phyloP scores from a whole-genome alignment of 345 rosid genomes.

The Eutrema japonicum region DNA sequence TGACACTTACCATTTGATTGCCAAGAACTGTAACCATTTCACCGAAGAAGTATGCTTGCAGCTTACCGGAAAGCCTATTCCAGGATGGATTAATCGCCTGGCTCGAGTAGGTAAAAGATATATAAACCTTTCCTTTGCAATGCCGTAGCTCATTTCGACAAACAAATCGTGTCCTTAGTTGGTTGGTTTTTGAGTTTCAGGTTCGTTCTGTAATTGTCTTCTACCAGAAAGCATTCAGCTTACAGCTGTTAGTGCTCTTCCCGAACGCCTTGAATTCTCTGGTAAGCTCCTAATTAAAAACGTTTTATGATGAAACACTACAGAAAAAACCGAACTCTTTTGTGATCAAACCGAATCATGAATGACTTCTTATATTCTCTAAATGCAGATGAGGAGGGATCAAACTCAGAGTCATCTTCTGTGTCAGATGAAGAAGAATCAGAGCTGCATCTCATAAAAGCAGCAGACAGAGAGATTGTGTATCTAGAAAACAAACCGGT shows the following conservation, averaged over 20 bases:
- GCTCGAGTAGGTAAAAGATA: slow-evolving; percentile 69
- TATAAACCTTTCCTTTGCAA: neutral
- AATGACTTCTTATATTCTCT: slow-evolving; percentile 4
- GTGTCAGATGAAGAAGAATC: slow-evolving; percentile 58
- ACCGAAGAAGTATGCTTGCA: slow-evolving; percentile 72
- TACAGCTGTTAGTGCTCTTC: slow-evolving; percentile 74
- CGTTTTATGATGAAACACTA: neutral
- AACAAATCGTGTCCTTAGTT: neutral
- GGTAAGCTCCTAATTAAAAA: slow-evolving; percentile 53
- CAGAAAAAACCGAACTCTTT: neutral
- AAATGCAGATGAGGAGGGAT: slow-evolving; percentile 56
- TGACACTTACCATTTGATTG: slow-evolving; percentile 90
- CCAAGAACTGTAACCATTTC: slow-evolving; percentile 98
- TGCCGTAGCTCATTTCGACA: neutral
- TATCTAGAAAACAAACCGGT: slow-evolving; percentile 70
- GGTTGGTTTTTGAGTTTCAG: slow-evolving; percentile 54
- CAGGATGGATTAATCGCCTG: slow-evolving; percentile 94
- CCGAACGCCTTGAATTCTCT: slow-evolving; percentile 70
- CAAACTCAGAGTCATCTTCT: slow-evolving; percentile 66
- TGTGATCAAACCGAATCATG: slow-evolving; percentile 5
- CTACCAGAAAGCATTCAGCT: slow-evolving; percentile 89
- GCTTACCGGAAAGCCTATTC: slow-evolving; percentile 83
- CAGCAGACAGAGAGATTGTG: slow-evolving; percentile 64
- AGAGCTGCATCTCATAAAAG: slow-evolving; percentile 68
- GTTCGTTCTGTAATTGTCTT: slow-evolving; percentile 91